phyloP scores from a whole-genome alignment of 345 rosid species.

The Clarkia xantiana region DNA sequence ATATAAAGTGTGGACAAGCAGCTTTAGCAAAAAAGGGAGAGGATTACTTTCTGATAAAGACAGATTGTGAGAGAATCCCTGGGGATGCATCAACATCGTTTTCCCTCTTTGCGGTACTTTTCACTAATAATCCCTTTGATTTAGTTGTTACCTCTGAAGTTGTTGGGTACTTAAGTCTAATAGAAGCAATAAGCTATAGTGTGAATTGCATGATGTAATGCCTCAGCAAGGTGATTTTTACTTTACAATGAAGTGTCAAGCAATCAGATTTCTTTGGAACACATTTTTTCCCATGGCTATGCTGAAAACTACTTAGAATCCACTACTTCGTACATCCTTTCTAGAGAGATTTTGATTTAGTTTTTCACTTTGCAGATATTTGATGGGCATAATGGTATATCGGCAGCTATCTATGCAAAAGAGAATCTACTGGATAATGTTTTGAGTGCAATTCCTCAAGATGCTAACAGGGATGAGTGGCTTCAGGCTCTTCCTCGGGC shows the following conservation, averaged over 20 bases:
- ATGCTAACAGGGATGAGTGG: slow-evolving; percentile 71
- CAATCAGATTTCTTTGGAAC: neutral
- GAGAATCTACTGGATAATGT: slow-evolving; percentile 71
- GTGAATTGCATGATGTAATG: too few relatives aligned
- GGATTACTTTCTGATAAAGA: slow-evolving; percentile 77
- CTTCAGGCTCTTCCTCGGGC: slow-evolving; percentile 98
- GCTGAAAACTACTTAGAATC: too few relatives aligned
- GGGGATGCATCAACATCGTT: slow-evolving; percentile 67
- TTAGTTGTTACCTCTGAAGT: neutral
- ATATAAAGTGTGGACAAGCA: slow-evolving; percentile 88
- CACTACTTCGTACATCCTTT: too few relatives aligned
- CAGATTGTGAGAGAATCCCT: slow-evolving; percentile 63
- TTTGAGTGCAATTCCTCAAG: slow-evolving; percentile 84
- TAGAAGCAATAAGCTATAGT: neutral
- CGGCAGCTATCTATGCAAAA: slow-evolving; percentile 92
- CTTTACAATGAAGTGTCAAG: too few relatives aligned
- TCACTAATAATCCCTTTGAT: neutral
- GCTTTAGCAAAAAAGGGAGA: slow-evolving; percentile 96
- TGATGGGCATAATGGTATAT: slow-evolving; percentile 95
- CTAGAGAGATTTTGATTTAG: slow-evolving; percentile 6
- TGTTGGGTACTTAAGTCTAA: neutral
- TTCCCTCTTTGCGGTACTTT: slow-evolving; percentile 86
- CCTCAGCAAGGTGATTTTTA: too few relatives aligned
- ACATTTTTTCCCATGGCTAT: neutral
- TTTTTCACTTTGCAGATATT: slow-evolving; percentile 42